Conservation (phyloP, 202 grass and related monocot species). For the Bolboschoenoplectus hybrid region DNA sequence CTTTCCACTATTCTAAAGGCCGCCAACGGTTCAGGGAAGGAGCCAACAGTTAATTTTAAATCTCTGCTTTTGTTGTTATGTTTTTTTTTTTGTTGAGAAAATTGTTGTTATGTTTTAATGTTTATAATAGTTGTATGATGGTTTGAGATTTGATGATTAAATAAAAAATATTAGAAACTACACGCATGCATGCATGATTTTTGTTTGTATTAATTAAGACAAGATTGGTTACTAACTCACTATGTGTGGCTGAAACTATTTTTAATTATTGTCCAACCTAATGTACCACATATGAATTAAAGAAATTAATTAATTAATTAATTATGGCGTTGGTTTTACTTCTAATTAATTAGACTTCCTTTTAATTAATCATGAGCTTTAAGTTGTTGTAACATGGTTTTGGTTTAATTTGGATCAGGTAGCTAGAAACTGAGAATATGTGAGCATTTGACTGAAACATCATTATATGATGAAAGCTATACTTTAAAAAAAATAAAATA, state of each 20-base stretch:
- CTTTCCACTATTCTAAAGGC: background rate
- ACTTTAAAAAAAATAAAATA: no score
- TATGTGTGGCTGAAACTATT: background rate
- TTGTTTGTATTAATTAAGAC: background rate
- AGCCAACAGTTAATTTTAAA: slow-evolving; percentile 1
- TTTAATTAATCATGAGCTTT: no score
- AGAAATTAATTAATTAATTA: background rate
- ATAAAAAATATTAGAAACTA: background rate
- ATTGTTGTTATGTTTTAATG: background rate
- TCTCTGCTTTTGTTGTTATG: no score
- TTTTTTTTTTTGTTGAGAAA: background rate
- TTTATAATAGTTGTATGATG: background rate
- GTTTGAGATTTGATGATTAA: background rate
- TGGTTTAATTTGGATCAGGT: background rate
- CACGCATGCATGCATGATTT: background rate
- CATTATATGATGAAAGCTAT: background rate
- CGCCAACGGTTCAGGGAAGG: background rate
- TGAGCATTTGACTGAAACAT: background rate
- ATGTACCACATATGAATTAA: background rate
- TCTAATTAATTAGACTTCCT: background rate
- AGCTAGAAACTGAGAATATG: background rate
- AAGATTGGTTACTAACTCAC: background rate
- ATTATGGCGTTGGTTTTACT: background rate
- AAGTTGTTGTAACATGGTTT: background rate
- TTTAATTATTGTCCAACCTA: background rate